A percentile compares a stretch with the other conserved stretches of the same genome.
These are phyloP conservation scores for Fragilaria radians DNA, from an alignment of 108 stramenopile genomes.

Conservation along the genomic window DNA sequence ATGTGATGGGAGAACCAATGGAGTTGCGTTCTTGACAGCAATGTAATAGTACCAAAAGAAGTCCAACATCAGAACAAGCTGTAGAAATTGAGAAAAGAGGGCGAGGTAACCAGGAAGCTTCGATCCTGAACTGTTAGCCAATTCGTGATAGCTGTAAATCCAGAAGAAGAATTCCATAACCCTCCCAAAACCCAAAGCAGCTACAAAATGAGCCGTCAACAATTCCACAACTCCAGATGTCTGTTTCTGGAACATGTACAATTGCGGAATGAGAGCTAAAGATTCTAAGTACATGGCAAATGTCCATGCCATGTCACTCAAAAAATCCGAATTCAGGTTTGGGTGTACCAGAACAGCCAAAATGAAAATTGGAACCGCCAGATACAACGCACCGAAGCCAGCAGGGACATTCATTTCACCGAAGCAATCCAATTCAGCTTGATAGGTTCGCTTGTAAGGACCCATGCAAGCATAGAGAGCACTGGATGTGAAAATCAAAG, in stretches of 20 bases:
- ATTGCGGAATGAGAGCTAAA: conserved; percentile 91
- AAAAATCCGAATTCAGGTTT: conserved; percentile 88
- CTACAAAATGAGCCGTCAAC: conserved; percentile 90
- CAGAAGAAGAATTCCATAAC: conserved; percentile 97
- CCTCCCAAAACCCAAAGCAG: conserved; percentile 88
- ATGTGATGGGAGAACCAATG: conserved; percentile 80
- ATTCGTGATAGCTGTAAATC: conserved; percentile 96
- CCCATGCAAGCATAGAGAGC: conserved; percentile 77
- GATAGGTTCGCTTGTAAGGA: conserved; percentile 84
- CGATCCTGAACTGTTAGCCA: conserved; percentile 81
- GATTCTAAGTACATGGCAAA: conserved; percentile 98
- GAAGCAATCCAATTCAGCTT: conserved; percentile 83
- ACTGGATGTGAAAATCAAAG: conserved; percentile 65
- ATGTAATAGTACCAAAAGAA: conserved; percentile 98
- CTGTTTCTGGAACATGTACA: conserved; percentile 98
- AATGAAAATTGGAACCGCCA: conserved; percentile 84
- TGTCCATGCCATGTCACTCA: conserved; percentile 96
- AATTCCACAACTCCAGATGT: conserved; percentile 69
- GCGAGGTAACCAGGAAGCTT: conserved; percentile 92
- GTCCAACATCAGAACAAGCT: conserved; percentile 93
- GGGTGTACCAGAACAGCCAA: conserved; percentile 88
- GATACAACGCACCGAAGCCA: conserved; percentile 71
- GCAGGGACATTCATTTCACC: conserved; percentile 87
- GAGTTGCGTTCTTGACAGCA: conserved; percentile 85
- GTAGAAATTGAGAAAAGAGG: conserved; percentile 93